Evolutionary conservation across 106 monocot species (phyloP), one percentile per base, ranked within the genome.

Genomic region (Cymbidium sinense): DNA sequence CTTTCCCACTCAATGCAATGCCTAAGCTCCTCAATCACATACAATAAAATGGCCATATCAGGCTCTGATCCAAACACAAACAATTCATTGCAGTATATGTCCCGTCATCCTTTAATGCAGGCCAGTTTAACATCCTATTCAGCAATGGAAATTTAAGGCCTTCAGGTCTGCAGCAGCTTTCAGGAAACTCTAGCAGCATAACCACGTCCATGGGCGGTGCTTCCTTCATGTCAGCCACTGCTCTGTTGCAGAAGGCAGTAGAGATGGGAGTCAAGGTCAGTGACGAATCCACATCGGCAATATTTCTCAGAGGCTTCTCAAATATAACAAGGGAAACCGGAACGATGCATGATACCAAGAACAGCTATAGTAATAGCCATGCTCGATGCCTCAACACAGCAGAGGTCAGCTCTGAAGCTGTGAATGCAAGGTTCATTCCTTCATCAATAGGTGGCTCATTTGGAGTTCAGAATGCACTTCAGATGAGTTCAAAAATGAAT

Each of bases 181-280:
- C n/a, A n/a, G n/a, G n/a, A n/a, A n/a, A n/a, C n/a, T n/a, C n/a
- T n/a, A n/a, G n/a, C n/a, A n/a, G n/a, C n/a, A n/a, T n/a, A 44
- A 44, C 8, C 51, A 51, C 11, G 51, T 41, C 70, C 4, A 50
- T 65, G 8, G n/a, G 75, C 1, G 19, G 75, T 0, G 19, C 77
- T 5, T 25, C 76, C 11, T 41, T 82, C 62, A 47, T 82, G 70
- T 86, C 86, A 10, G 86, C 86, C 4, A 86, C 86, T 6, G 86
- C 86, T 5, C 37, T 86, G 75, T 78, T 86, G 51, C 86, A 86
- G 72, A 82, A 62, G 50, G 86, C 82, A 21, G 76, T 82, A 3
- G 81, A 83, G 27, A 75, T 83, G 74, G 87, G 83, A 13, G 78
- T 75, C 9, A 76, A 77, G 3, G 25, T 70, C 41, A 70, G 47